Evolutionary conservation across 345 rosid genomes (phyloP), one percentile per base, ranked within the genome.

Genomic region (Tarenaya hassleriana): DNA sequence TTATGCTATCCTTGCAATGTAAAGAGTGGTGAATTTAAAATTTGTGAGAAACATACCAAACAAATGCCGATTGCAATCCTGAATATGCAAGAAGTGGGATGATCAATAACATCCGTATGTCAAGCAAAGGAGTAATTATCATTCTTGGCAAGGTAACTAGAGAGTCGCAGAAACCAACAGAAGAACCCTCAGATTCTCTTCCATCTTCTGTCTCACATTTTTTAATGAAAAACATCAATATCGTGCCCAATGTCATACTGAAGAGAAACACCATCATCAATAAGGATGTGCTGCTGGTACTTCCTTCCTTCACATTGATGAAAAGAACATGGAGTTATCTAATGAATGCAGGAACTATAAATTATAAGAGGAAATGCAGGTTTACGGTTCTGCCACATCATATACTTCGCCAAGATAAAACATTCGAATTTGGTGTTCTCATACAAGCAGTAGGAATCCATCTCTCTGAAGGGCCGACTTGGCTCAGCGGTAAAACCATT

Each of bases 1-100:
- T 37, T 62, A 33, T 12, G 21, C 9, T 34, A 35, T 9, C 15
- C 33, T 61, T 35, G 21, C 31, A 41, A 34, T n/a, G 31, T 21
- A 29, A 21, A 8, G 3, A 41, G 13, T 50, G 34, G 32, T 40
- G 39, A 4, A 34, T 24, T 34, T 32, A 46, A 4, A 29, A 34
- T 44, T 19, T 16, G 19, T 9, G 40, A 16, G 27, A 50, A 51
- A 32, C 49, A 14, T 79, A 86, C 98, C 96, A 86, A 29, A 86
- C 94, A 75, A 86, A 89, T 66, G 97, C 94, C 64, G 86, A 95
- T 56, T 90, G 98, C 50, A 86, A 63, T 66, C 96, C 98, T 52
- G 94, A 84, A 68, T 90, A 90, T 34, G 91, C 88, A 47, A 84
- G 76, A 17, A 90, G 87, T 24, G 96, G 98, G 37, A 86, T 71